Evolutionary conservation across 306 rosid genomes (phyloP), one percentile per base, ranked within the genome.

Genomic region (Canavalia gladiata): DNA sequence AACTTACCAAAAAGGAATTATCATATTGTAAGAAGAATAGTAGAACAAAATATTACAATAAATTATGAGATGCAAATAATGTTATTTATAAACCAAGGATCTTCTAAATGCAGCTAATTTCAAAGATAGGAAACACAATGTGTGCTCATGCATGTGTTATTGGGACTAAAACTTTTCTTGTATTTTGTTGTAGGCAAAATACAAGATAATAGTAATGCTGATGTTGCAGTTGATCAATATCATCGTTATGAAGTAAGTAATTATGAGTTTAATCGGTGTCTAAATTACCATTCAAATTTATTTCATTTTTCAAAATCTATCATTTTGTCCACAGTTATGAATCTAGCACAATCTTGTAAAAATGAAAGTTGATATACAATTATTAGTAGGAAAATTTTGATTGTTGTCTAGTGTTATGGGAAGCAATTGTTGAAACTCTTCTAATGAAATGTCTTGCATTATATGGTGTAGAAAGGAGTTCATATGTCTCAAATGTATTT

Each of bases 151-250:
- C 8, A 11, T 18, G 25, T 18, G 25, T 18, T 54, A 13, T 30
- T 37, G 12, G 50, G 47, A 51, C 1, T 72, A 83, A 91, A 37
- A 75, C 45, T 46, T 80, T 29, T 42, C 0, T 52, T 68, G 28
- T 75, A 85, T 8, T 71, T 30, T 87, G 73, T 70, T 68, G 10
- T 86, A 92, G 98, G 97, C 13, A 95, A 88, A 74, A 69, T 95
- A 60, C 0, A 6, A 42, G 98, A 95, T 84, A 69, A 50, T 45
- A 92, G 92, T 59, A 95, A 91, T 56, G 98, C 97, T 9, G 97
- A 92, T 74, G 92, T 90, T 43, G 89, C 98, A 1, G 92, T 91
- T 39, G 97, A 95, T 84, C 87, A 95, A 25, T 95, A 90, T 72
- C 97, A 91, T 68, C 90, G 85, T 33, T 95, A 79, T 50, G 78